These are phyloP conservation scores for Apiospora malaysiana DNA, from an alignment of 2,329 filamentous ascomycete species.

Conservation along the genomic window DNA sequence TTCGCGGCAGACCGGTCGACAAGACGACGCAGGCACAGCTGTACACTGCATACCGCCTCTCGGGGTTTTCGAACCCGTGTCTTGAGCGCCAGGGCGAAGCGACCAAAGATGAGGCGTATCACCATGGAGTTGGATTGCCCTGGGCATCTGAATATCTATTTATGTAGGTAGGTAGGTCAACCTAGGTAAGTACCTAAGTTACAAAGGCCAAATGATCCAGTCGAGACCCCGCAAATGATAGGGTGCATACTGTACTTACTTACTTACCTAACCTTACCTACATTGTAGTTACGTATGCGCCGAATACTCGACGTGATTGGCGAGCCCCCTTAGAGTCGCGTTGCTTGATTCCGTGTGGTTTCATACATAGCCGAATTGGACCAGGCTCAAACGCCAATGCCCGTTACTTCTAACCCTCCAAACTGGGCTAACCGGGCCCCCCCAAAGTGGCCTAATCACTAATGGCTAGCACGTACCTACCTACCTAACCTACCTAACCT, in stretches of 20 bases:
- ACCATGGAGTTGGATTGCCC: background rate
- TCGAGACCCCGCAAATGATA: background rate
- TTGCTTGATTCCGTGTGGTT: constrained; percentile 11
- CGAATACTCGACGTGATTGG: background rate
- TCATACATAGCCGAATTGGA: constrained; percentile 16
- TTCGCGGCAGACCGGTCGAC: too few relatives aligned
- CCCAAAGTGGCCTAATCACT: background rate
- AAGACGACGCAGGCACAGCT: too few relatives aligned
- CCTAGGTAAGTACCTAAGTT: too few relatives aligned
- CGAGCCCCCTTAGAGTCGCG: constrained; percentile 7
- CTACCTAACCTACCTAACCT: too few relatives aligned
- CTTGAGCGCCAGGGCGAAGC: too few relatives aligned
- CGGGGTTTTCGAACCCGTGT: too few relatives aligned
- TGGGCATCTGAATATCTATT: background rate
- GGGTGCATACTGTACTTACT: background rate
- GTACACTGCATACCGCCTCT: too few relatives aligned
- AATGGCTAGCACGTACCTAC: too few relatives aligned
- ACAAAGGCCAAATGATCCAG: background rate
- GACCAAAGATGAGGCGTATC: too few relatives aligned
- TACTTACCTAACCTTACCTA: background rate
- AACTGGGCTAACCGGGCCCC: constrained; percentile 15
- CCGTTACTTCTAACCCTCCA: constrained; percentile 18
- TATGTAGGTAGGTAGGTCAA: too few relatives aligned
- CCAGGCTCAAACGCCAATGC: constrained; percentile 17
- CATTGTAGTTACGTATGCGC: background rate